phyloP scores from a whole-genome alignment of 257 asterid genomes.

The Scutellaria minor region DNA sequence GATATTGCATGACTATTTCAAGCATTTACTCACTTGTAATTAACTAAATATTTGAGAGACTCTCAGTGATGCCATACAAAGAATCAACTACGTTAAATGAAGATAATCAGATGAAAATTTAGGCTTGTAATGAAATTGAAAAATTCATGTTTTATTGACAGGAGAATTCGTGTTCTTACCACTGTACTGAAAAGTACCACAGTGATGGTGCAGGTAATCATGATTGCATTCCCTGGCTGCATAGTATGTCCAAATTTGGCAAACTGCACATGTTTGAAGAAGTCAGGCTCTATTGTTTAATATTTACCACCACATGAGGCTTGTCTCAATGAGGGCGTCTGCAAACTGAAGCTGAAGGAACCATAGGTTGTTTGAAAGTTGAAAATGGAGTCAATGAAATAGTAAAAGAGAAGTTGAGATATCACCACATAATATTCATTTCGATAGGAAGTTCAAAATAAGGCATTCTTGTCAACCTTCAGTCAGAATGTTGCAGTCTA shows the following conservation, averaged over 20 bases:
- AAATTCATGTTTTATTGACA: not conserved
- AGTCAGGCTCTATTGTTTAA: not conserved
- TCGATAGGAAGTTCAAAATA: no score
- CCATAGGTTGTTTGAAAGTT: not conserved
- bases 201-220: conserved; percentile 80
- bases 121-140: no score
- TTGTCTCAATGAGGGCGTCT: not conserved
- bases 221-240: conserved; percentile 63
- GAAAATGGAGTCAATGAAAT: not conserved
- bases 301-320: not conserved
- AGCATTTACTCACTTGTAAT: not conserved
- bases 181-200: conserved; percentile 71
- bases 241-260: conserved; percentile 72
- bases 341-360: not conserved
- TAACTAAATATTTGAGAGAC: not conserved
- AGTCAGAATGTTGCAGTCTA: no score
- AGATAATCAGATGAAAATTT: not conserved
- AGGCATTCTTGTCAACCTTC: no score
- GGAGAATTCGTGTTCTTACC: conserved; percentile 45
- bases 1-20: not conserved
- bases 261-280: conserved; percentile 52
- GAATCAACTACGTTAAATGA: not conserved
- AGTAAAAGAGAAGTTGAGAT: not conserved
- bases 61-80: not conserved
- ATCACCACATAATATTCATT: not conserved